Base-by-base conservation (phyloP, 2,329 filamentous ascomycete genomes). In the Diaporthe amygdali region DNA sequence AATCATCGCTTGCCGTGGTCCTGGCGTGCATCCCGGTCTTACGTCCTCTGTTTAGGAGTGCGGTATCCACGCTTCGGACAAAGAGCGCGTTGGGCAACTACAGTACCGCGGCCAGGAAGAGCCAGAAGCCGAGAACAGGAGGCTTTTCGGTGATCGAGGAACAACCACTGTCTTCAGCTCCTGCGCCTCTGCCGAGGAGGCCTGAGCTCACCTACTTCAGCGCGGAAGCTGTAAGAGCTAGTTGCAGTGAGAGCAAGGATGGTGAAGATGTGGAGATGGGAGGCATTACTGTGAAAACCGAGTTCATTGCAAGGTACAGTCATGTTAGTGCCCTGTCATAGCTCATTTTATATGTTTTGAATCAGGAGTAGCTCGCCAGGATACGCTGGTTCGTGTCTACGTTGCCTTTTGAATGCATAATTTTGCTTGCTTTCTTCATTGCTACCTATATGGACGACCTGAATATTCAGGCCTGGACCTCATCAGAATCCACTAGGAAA, bases 11-110 rank as follows among this genome's bases (percentile, higher is more conserved):
- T 22, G 56, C 64, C 15, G 55, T 72, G 0, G 71, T 68, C 1
- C 47, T 69, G 1, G 71, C 71, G 0, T 71, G 68, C 25, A 66
- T 72, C 32, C 71, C 71, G 25, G 68, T 72, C 10, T 25, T 72
- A 30, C 71, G 71, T 10, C 71, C 71, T 12, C 32, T 69, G 6
- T 69, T 69, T 44, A 61, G 46, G 27, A 69, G 46, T 37, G 46
- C 54, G 12, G 25, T 69, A 9, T 46, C 67, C n/a, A 49, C 44
- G 20, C n/a, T 56, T 20, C 41, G 59, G 34, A 49, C 44, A 22
- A 64, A 49, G 44, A 64, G 41, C 20, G 54, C 32, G 9, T 17
- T 59, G 15, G 41, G 12, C 3, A 32, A 34, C 3, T 63, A 69
- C 54, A 41, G 52, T 32, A 51, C 52, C 4, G 25, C 34, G 25